Conservation (phyloP, 1,284 basidiomycete genomes). For the Rhodotorula sp. region DNA sequence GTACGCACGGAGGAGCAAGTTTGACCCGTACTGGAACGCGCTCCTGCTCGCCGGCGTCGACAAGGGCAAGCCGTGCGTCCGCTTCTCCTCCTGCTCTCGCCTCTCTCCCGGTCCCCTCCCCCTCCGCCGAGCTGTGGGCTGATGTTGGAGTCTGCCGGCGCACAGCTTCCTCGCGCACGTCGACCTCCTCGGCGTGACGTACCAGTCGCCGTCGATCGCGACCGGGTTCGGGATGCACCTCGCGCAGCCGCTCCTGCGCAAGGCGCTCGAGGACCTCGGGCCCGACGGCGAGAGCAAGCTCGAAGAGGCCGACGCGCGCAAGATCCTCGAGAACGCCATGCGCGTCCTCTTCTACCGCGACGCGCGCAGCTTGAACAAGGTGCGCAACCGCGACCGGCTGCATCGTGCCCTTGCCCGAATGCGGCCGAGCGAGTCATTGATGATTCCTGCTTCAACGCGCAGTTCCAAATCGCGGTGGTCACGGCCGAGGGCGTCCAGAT, state of each 20-base stretch:
- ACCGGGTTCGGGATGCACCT: conserved; percentile 96
- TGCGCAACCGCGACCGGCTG: conserved; percentile 50
- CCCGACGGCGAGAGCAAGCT: conserved; percentile 63
- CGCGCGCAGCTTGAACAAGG: conserved; percentile 94
- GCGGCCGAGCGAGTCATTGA: not conserved
- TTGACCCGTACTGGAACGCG: conserved; percentile 95
- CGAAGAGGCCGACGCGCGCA: conserved; percentile 75
- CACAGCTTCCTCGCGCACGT: conserved; percentile 87
- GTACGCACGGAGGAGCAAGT: conserved; percentile 83
- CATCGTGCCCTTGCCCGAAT: not conserved
- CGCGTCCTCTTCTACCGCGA: conserved; percentile 96
- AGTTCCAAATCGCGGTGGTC: conserved; percentile 95
- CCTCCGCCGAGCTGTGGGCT: too few relatives aligned
- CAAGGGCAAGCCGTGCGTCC: conserved; percentile 47
- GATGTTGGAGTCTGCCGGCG: too few relatives aligned
- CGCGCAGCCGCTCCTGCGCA: conserved; percentile 87
- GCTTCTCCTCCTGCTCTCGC: too few relatives aligned
- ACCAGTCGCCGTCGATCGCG: conserved; percentile 88
- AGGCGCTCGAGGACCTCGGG: conserved; percentile 68
- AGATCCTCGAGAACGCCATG: conserved; percentile 83
- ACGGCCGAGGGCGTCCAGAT: conserved; percentile 74
- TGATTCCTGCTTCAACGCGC: not conserved
- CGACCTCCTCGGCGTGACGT: conserved; percentile 95
- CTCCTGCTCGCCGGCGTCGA: conserved; percentile 90
- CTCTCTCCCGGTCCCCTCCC: not conserved